Base-by-base conservation (phyloP, 2,329 filamentous ascomycete species). In the Fusarium bulbicola region DNA sequence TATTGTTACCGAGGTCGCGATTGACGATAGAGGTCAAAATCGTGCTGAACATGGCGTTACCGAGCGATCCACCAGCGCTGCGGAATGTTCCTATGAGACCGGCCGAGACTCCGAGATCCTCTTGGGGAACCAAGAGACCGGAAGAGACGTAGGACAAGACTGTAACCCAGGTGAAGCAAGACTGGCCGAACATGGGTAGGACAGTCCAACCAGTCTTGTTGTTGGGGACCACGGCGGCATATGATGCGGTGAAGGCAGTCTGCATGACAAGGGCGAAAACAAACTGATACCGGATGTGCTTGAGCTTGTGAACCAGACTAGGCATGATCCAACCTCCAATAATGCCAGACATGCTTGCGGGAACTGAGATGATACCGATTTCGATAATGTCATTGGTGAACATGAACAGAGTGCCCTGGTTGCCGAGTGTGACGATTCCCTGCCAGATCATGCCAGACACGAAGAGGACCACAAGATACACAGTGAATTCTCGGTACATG, bases 241-340 rank as follows among this genome's bases (percentile, higher is more conserved):
- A 66, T 1, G 63, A 59, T 2, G 63, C 63, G 1, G 63, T 66
- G n/a, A 66, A 66, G 7, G 21, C 62, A 3, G 62, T 59, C 8
- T 66, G 63, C 10, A 66, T 6, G 5, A 66, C 13, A 6, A 66
- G 63, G 6, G 63, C 62, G 3, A 66, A 59, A 5, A 66, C n/a
- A 18, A 66, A 59, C 18, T 66, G 63, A 15, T 66, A 66, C 9
- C 52, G 62, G n/a, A 66, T 66, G 9, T 66, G 50, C 32, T 66
- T 66, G 32, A 66, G 34, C 43, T 66, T 66, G 26, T 66, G 62
- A 8, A 66, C 62, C 4, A 66, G n/a, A 13, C 50, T 59, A 2
- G 63, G 63, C 50, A 66, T 43, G n/a, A 66, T 66, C 62, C 62
- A 66, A 28, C 63, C 63, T 37, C 63, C 63, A 8, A 66, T 66